These are phyloP conservation scores for Speleostelium caveatum DNA, from an alignment of 78 protist genomes.

Conservation along the genomic window DNA sequence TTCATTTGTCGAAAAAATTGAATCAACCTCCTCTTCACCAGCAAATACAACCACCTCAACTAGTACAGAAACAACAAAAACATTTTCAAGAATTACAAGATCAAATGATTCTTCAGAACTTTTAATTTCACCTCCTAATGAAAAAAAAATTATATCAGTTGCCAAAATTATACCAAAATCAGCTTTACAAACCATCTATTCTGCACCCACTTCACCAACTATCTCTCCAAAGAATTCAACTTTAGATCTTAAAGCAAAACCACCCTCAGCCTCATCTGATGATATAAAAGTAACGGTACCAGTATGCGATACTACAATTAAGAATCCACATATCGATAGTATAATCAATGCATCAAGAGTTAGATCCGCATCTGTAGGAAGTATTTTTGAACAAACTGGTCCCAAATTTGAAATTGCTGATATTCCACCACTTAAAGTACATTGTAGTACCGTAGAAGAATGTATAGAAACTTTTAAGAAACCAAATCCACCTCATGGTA, in stretches of 20 bases:
- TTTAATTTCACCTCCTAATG: background rate
- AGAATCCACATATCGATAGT: background rate
- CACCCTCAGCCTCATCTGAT: background rate
- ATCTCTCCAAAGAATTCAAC: background rate
- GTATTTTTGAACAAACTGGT: constrained; percentile 19
- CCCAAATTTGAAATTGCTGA: constrained; percentile 43
- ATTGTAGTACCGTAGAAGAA: constrained; percentile 34
- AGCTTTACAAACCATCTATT: constrained; percentile 7
- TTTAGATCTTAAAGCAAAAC: background rate
- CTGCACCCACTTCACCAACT: constrained; percentile 35
- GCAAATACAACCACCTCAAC: background rate
- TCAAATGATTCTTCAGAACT: background rate
- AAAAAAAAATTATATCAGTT: constrained; percentile 34
- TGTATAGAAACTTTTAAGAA: constrained; percentile 38
- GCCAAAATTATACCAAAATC: background rate
- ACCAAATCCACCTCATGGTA: constrained; percentile 46
- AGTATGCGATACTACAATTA: constrained; percentile 1
- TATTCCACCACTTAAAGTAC: constrained; percentile 70
- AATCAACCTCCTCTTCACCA: background rate
- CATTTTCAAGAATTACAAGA: constrained; percentile 6
- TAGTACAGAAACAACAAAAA: background rate
- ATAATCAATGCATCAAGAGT: background rate
- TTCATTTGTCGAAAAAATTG: background rate
- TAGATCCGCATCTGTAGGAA: constrained; percentile 54
- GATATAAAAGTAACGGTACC: background rate